A percentile compares a stretch with the other conserved stretches of the same genome.
These are phyloP conservation scores for Tricholoma hemisulphureum DNA, from an alignment of 768 basidiomycete genomes.

Conservation along the genomic window DNA sequence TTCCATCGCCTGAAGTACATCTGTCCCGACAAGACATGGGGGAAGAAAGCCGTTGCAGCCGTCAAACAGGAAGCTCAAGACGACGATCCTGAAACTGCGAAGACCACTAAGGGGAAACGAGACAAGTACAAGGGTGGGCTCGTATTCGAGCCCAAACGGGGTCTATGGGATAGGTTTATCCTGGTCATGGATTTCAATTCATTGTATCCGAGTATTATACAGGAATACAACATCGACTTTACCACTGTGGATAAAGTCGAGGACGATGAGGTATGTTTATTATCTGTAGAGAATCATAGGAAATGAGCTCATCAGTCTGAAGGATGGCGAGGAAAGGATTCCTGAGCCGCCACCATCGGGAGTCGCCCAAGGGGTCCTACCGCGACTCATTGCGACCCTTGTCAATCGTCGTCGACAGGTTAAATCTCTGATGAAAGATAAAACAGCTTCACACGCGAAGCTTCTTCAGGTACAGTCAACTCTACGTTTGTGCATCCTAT, in stretches of 20 bases:
- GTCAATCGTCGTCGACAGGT: conserved; percentile 88
- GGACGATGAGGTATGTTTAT: conserved; percentile 49
- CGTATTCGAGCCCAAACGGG: conserved; percentile 94
- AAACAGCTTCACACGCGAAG: conserved; percentile 65
- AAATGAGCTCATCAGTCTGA: not conserved
- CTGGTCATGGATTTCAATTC: conserved; percentile 99
- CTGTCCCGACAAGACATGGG: conserved; percentile 91
- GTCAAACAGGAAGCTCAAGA: conserved; percentile 49
- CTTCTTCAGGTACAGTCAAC: conserved; percentile 66
- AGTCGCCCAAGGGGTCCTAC: conserved; percentile 83
- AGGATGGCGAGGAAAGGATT: conserved; percentile 75
- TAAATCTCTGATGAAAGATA: conserved; percentile 94
- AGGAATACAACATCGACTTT: conserved; percentile 99
- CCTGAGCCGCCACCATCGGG: conserved; percentile 81
- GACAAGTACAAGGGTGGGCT: conserved; percentile 99
- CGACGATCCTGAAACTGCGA: conserved; percentile 58
- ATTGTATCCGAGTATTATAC: conserved; percentile 97
- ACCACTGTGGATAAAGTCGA: conserved; percentile 84
- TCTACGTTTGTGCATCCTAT: not conserved
- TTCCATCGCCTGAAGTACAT: conserved; percentile 96
- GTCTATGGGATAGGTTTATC: conserved; percentile 94
- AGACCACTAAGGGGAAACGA: conserved; percentile 63
- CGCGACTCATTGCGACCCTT: conserved; percentile 94
- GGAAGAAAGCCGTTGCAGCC: conserved; percentile 61
- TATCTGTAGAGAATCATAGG: not conserved